Conservation (phyloP, 768 basidiomycete genomes). For the Asterophora lycoperdoides region DNA sequence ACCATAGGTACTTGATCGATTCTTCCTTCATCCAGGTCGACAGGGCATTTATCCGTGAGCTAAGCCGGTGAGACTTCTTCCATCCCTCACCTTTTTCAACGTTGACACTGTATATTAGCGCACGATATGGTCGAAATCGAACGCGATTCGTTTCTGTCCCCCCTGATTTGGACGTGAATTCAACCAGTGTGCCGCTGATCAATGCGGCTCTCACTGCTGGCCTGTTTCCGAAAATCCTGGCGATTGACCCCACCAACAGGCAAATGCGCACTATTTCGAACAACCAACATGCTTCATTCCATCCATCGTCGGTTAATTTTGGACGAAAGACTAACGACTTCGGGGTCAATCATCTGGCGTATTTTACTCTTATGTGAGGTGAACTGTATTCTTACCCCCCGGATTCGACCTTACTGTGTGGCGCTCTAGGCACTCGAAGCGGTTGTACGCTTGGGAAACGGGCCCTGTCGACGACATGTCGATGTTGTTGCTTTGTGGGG, state of each 20-base stretch:
- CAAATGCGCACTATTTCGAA: constrained; percentile 80
- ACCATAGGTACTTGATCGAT: constrained; percentile 76
- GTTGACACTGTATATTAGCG: constrained; percentile 28
- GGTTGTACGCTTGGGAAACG: constrained; percentile 90
- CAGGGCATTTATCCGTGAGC: constrained; percentile 57
- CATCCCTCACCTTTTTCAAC: constrained; percentile 7
- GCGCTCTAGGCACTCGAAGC: constrained; percentile 80
- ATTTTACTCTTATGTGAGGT: constrained; percentile 84
- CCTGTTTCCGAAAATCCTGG: constrained; percentile 86
- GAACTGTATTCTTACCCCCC: not conserved
- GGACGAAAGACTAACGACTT: constrained; percentile 62
- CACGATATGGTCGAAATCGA: constrained; percentile 69
- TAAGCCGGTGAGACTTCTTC: constrained; percentile 53
- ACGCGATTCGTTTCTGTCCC: constrained; percentile 78
- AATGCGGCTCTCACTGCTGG: constrained; percentile 83
- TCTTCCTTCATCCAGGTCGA: constrained; percentile 78
- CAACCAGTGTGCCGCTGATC: constrained; percentile 59
- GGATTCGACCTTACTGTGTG: constrained; percentile 11
- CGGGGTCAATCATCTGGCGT: constrained; percentile 68
- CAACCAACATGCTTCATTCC: constrained; percentile 73
- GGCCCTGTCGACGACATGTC: constrained; percentile 83
- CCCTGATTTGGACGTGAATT: constrained; percentile 62
- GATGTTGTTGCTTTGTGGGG: constrained; percentile 82
- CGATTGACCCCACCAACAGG: constrained; percentile 54
- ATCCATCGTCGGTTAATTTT: constrained; percentile 93